Evolutionary conservation across 768 basidiomycete genomes (phyloP), one percentile per base, ranked within the genome.

Genomic region (Hygrocybe punicea): DNA sequence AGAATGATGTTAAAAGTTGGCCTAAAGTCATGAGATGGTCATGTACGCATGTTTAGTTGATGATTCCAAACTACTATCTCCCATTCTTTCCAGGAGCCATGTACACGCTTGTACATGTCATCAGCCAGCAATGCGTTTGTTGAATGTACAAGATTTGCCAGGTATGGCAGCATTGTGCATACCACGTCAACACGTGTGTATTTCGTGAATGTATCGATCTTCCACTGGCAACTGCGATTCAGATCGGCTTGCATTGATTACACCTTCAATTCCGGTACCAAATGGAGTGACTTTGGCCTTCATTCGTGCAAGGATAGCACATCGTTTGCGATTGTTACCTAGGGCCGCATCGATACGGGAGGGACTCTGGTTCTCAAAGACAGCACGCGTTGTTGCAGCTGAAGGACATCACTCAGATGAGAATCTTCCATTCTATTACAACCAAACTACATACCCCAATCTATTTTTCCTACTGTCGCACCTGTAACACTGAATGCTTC

Each of bases 41-140:
- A 34, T 19, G 6, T 51, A 66, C 63, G 56, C 6, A 45, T 51
- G 53, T 66, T 55, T 13, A 59, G 21, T 14, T 49, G 37, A 16
- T 50, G 14, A 33, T 63, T 54, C 62, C 62, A 65, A 25, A 65
- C 53, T 1, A 63, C 64, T 6, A 65, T 56, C 19, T 65, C 64
- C 64, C 62, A 65, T 51, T 65, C 64, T 40, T 65, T 65, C 62
- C 64, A 65, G 8, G 17, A 17, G 7, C 61, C 58, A 24, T 61
- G 56, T 4, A 57, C 37, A 0, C 63, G 59, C 6, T 58, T 51
- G 29, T 65, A 65, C 1, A 63, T 65, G 35, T 64, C 62, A 29
- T 65, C 64, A 45, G 64, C 63, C 2, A 64, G 47, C 0, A 61
- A 57, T 11, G 33, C 49, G 4, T 57, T 55, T 0, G 39, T 49